phyloP scores from a whole-genome alignment of 768 basidiomycete species.

The Tulasnella sp. region DNA sequence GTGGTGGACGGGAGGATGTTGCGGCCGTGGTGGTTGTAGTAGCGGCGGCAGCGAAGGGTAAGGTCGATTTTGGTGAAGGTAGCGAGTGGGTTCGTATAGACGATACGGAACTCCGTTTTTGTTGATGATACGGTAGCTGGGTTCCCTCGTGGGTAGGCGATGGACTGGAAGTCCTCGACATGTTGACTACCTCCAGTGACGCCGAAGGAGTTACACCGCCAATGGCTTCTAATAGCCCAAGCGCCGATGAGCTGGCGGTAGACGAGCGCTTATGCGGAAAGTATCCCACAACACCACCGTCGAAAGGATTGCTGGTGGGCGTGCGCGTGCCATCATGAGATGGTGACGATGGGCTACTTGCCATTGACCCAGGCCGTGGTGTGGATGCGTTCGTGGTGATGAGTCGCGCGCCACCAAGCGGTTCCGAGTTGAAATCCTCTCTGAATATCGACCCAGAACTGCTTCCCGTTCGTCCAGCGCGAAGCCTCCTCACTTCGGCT shows the following conservation, averaged over 20 bases:
- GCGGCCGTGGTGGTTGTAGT: background rate
- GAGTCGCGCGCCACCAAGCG: background rate
- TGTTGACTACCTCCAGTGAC: background rate
- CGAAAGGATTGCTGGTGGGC: background rate
- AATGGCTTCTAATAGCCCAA: background rate
- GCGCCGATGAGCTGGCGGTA: background rate
- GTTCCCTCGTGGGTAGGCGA: background rate
- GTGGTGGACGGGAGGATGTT: background rate
- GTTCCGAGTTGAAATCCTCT: constrained; percentile 15
- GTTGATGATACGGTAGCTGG: background rate
- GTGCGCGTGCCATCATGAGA: background rate
- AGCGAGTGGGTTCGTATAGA: background rate
- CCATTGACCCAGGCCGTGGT: background rate
- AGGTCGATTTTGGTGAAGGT: background rate
- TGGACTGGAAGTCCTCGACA: background rate
- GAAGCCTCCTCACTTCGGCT: background rate
- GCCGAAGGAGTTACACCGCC: background rate
- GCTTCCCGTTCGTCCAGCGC: constrained; percentile 18
- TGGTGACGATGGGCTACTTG: background rate
- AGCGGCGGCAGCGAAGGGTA: background rate
- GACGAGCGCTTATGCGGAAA: background rate
- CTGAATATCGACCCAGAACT: constrained; percentile 18
- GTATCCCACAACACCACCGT: background rate
- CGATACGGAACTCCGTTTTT: background rate
- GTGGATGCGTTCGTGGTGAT: background rate